Conservation (phyloP, 805 yeast genomes). For the Nakazawaea pomicola region DNA sequence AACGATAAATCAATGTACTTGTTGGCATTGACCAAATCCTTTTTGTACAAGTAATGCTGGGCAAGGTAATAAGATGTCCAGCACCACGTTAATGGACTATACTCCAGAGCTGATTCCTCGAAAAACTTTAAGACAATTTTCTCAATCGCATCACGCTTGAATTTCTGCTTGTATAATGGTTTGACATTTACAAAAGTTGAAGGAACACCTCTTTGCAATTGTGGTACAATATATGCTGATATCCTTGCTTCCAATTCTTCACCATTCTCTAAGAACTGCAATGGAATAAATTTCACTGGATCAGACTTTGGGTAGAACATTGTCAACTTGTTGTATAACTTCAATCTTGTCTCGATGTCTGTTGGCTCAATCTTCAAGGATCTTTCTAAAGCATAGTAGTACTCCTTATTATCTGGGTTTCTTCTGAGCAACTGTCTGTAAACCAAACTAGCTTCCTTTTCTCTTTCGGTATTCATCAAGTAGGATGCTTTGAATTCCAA, state of each 20-base stretch:
- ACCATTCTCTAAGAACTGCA: slow-evolving; percentile 56
- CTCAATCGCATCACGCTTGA: slow-evolving; percentile 38
- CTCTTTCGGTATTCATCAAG: slow-evolving; percentile 49
- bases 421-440: slow-evolving; percentile 71
- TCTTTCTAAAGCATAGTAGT: slow-evolving; percentile 63
- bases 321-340: slow-evolving; percentile 60
- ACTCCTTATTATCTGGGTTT: slow-evolving; percentile 74
- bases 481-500: slow-evolving; percentile 66
- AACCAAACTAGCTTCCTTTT: slow-evolving; percentile 59
- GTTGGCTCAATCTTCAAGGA: slow-evolving; percentile 48
- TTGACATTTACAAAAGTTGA: slow-evolving; percentile 84
- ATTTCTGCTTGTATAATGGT: slow-evolving; percentile 57
- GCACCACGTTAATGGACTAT: slow-evolving; percentile 38
- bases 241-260: slow-evolving; percentile 44
- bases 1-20: slow-evolving; percentile 58
- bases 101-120: slow-evolving; percentile 5
- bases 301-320: slow-evolving; percentile 79
- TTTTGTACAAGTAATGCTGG: slow-evolving; percentile 63
- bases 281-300: slow-evolving; percentile 72
- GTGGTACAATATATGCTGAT: slow-evolving; percentile 49
- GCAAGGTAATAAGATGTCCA: slow-evolving; percentile 80
- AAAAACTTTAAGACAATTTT: slow-evolving; percentile 46
- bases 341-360: slow-evolving; percentile 44
- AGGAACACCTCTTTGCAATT: slow-evolving; percentile 80
- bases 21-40: slow-evolving; percentile 49